Evolutionary conservation across 345 rosid species (phyloP), one percentile per base, ranked within the genome.

Genomic region (Eucalyptus brandiana): DNA sequence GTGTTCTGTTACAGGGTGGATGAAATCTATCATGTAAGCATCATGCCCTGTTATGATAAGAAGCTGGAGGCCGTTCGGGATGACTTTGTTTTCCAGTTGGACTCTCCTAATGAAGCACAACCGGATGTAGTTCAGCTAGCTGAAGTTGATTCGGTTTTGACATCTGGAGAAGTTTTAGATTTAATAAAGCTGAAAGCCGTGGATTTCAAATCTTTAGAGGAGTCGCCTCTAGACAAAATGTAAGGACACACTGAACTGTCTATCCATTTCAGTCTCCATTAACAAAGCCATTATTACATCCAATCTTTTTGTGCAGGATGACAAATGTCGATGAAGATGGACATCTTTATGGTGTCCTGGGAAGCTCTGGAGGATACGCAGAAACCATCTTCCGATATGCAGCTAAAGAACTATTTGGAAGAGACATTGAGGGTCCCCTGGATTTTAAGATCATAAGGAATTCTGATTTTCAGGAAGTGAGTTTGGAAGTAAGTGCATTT

Each of bases 41-140:
- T 97, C 91, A 98, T 98, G 99, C 99, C 99, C 14, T 98, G 99
- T 88, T 97, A 96, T 90, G 99, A 98, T 92, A 98, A 97, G 93
- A 98, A 97, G 96, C 98, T 97, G 6, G 99, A 98, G 93, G 99
- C 99, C 88, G 90, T 95, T 5, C 95, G 99, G 92, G 97, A 96
- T 14, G 97, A 98, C 92, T 98, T 98, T 48, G 93, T 91, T 88
- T 96, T 95, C 89, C 94, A 94, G 86, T 93, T 87, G 54, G 97
- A 92, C 87, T 86, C 93, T 90, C 89, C 87, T 72, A 94, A 86
- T 86, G 93, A 76, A 19, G 89, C 42, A 56, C 53, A 48, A 88
- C 67, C 23, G 23, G 88, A 86, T 62, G 94, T 72, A 69, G 91
- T 89, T 86, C 88, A 50, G 51, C 88, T 97, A 88, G 30, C 94